These are phyloP conservation scores for Diaporthe citrichinensis DNA, from an alignment of 2,329 filamentous ascomycete genomes.

Conservation along the genomic window DNA sequence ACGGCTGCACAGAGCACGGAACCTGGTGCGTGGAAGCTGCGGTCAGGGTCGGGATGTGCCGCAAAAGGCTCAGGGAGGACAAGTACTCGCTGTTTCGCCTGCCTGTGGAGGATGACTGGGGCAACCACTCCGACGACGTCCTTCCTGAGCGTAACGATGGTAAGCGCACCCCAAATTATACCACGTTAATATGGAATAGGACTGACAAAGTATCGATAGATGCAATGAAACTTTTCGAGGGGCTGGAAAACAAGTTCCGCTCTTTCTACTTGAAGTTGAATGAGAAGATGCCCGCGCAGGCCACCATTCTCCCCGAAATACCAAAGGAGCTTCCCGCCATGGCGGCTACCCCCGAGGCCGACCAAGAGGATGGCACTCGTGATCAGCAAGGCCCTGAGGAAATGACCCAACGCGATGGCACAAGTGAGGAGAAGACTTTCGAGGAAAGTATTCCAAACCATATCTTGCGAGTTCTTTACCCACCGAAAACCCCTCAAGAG, in stretches of 20 bases:
- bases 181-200: no score
- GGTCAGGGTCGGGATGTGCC: background rate
- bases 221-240: constrained; percentile 11
- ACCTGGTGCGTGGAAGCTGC: background rate
- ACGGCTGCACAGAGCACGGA: background rate
- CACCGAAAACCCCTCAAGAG: background rate
- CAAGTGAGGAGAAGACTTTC: background rate
- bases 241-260: background rate
- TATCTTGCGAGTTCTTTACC: background rate
- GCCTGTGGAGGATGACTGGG: background rate
- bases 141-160: background rate
- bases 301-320: background rate
- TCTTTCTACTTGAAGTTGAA: background rate
- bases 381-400: background rate
- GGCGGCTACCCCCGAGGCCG: background rate
- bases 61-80: background rate
- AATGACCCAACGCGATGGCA: background rate
- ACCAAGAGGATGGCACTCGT: background rate
- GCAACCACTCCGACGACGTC: background rate
- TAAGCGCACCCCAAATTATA: background rate
- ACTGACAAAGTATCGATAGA: background rate
- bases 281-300: background rate
- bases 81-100: background rate
- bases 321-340: background rate
- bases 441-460: background rate